Evolutionary conservation across 108 stramenopile species (phyloP).

Genomic region (Fistulifera solaris): DNA sequence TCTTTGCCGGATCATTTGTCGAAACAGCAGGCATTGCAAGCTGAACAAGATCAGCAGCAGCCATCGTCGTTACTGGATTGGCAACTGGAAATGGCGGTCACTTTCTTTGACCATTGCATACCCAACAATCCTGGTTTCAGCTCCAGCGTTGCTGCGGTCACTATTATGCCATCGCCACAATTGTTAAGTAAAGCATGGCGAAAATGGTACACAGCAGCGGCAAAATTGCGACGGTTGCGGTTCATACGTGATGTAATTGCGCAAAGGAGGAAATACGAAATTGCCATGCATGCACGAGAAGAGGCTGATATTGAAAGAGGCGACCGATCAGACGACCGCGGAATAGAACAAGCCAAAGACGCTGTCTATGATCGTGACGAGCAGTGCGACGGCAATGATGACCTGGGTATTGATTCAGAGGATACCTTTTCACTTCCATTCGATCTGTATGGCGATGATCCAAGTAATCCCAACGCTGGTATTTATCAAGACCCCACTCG

Average conservation of each 20-base stretch:
- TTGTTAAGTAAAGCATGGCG: slow-evolving; percentile 71
- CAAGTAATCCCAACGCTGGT: too few species aligned
- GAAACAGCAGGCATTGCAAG: background rate
- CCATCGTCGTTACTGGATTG: slow-evolving; percentile 51
- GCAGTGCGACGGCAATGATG: too few species aligned
- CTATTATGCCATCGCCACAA: slow-evolving; percentile 62
- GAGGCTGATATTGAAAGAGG: too few species aligned
- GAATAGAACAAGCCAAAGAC: too few species aligned
- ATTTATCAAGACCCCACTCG: too few species aligned
- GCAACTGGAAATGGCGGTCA: slow-evolving; percentile 69
- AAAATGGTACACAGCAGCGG: slow-evolving; percentile 79
- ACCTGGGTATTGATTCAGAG: too few species aligned
- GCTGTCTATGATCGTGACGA: too few species aligned
- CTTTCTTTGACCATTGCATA: slow-evolving; percentile 81
- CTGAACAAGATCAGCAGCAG: slow-evolving; percentile 27
- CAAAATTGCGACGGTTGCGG: slow-evolving; percentile 52
- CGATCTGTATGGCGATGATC: too few species aligned
- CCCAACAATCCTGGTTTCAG: slow-evolving; percentile 80
- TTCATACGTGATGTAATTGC: slow-evolving; percentile 35
- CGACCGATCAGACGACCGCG: too few species aligned
- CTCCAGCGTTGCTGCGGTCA: slow-evolving; percentile 79
- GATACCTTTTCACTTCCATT: too few species aligned
- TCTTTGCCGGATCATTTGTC: slow-evolving; percentile 34
- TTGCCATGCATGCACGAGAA: too few species aligned
- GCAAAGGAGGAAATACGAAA: too few species aligned